Percentiles rank a stretch among this genome's conserved stretches.
These are phyloP conservation scores for Hypocrella siamensis DNA, from an alignment of 2,329 filamentous ascomycete species.

Conservation along the genomic window DNA sequence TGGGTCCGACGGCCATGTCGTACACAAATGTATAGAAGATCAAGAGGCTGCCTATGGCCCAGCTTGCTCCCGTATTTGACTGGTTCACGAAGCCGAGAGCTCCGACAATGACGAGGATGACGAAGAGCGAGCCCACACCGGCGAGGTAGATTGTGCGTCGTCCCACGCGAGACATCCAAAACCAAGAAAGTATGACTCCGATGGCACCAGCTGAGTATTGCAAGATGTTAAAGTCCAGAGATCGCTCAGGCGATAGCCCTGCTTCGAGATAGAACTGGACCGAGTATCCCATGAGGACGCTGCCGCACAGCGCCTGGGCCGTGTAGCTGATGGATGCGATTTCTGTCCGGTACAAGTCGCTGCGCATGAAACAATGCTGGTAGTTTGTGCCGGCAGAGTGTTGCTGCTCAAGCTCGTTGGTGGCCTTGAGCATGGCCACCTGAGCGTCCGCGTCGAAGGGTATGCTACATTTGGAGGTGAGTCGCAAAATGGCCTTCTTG, in stretches of 20 bases:
- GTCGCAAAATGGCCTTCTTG: conserved; percentile 25
- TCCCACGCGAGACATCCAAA: conserved; percentile 51
- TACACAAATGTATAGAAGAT: conserved; percentile 62
- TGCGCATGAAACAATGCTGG: conserved; percentile 24
- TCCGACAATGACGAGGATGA: conserved; percentile 63
- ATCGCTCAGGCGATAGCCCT: conserved; percentile 25
- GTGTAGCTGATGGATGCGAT: conserved; percentile 27
- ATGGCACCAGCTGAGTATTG: conserved; percentile 50
- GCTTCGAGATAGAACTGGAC: conserved; percentile 38
- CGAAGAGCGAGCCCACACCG: conserved; percentile 49
- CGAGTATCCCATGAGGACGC: conserved; percentile 39
- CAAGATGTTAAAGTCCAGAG: conserved; percentile 36
- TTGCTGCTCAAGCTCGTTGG: conserved; percentile 12
- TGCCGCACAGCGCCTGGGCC: conserved; percentile 37
- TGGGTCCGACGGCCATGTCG: conserved; percentile 66
- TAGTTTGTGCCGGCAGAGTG: conserved; percentile 19
- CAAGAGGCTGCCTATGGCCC: conserved; percentile 55
- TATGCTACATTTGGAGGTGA: conserved; percentile 19
- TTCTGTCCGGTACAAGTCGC: conserved; percentile 23
- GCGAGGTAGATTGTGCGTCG: conserved; percentile 55
- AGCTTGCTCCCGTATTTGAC: conserved; percentile 32
- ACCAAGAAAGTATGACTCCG: conserved; percentile 60
- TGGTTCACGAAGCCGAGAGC: conserved; percentile 36
- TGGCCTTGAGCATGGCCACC: conserved; percentile 26
- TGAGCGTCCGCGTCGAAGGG: conserved; percentile 8